Evolutionary conservation across 2,329 filamentous ascomycete species (phyloP), one percentile per base, ranked within the genome.

Genomic region (Claviceps sp.): DNA sequence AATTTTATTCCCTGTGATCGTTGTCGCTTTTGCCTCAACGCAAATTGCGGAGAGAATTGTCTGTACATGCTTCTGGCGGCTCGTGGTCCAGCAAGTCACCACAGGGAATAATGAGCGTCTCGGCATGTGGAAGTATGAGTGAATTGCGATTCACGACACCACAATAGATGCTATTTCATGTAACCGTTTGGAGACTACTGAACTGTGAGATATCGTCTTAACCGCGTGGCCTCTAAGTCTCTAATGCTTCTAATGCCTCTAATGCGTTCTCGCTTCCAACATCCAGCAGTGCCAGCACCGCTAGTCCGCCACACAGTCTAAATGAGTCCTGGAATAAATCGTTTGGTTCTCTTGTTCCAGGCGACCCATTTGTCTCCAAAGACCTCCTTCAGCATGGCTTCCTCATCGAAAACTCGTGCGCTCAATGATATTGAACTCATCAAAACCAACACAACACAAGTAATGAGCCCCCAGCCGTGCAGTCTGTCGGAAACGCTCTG

Each of bases 281-380:
- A 37, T n/a, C 13, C 44, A 17, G 39, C n/a, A n/a, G 11, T 17
- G 8, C 6, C 47, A 24, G 5, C 39, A 24, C 47, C 30, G 10
- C 38, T 4, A 34, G 41, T 13, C 14, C 19, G 4, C 30, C 30
- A 34, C 30, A 34, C 13, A 24, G 13, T 24, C 26, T 46, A 54
- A 7, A 54, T 10, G 6, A 54, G 2, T 3, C 53, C 53, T 30
- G 77, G 76, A 34, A 80, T 61, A 46, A 78, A 75, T 34, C 74
- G 66, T 44, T 69, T 68, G 5, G 76, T 80, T 51, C 51, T 61
- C 3, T 55, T 54, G 62, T 77, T 68, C 71, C 75, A 78, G 5
- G 56, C 56, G 54, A 72, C 70, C 75, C 76, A 80, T 48, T 72
- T 63, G 11, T 58, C 55, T 0, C 73, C 72, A 63, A 79, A 79